Evolutionary conservation across 495 filamentous ascomycete genomes (phyloP).

Genomic region (Aspergillus homomorphus): DNA sequence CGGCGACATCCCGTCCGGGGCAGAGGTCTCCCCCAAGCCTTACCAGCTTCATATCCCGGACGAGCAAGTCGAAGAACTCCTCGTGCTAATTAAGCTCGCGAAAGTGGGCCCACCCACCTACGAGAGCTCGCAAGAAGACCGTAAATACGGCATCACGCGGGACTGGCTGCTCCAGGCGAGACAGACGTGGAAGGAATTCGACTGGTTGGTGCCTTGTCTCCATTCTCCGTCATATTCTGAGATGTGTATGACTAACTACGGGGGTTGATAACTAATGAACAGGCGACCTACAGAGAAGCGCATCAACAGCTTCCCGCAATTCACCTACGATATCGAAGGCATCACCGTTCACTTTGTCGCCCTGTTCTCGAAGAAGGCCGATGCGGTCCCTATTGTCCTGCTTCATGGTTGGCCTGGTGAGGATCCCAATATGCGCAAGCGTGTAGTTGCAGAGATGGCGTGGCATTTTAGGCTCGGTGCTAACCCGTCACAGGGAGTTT

Average conservation of each 20-base stretch:
- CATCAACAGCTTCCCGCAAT: slow-evolving; percentile 66
- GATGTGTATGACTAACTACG: too few species aligned
- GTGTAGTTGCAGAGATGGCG: too few species aligned
- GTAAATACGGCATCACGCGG: slow-evolving; percentile 51
- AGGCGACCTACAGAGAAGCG: slow-evolving; percentile 3
- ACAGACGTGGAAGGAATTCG: slow-evolving; percentile 49
- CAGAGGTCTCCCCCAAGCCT: slow-evolving; percentile 14
- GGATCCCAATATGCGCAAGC: too few species aligned
- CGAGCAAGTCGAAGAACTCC: slow-evolving; percentile 43
- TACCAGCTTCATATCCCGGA: slow-evolving; percentile 47
- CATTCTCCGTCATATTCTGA: background rate
- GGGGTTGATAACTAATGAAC: background rate
- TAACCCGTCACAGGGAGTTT: slow-evolving; percentile 16
- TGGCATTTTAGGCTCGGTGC: too few species aligned
- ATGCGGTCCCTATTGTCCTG: slow-evolving; percentile 60
- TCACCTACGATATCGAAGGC: slow-evolving; percentile 47
- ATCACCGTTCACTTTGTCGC: slow-evolving; percentile 60
- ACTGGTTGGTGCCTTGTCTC: slow-evolving; percentile 32
- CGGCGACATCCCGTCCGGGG: background rate
- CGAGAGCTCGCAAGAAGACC: slow-evolving; percentile 45
- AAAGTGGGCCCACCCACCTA: slow-evolving; percentile 51
- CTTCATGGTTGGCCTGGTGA: slow-evolving; percentile 64
- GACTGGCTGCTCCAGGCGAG: slow-evolving; percentile 57
- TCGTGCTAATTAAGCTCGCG: slow-evolving; percentile 47
- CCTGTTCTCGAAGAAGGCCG: slow-evolving; percentile 54